Evolutionary conservation across 2,329 filamentous ascomycete genomes (phyloP).

Genomic region (Pseudogymnoascus sp.): DNA sequence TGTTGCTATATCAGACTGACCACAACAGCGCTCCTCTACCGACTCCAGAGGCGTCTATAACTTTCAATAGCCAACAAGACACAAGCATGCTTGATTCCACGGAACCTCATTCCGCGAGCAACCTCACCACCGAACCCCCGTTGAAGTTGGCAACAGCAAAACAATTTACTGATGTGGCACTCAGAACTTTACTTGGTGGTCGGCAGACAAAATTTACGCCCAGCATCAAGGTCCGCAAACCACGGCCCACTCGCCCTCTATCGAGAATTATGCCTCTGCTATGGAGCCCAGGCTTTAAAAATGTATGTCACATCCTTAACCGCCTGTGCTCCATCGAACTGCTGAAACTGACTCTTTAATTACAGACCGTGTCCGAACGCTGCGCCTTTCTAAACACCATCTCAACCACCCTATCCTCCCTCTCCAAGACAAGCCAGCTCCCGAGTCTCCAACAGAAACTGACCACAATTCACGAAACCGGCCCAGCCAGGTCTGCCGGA

Average conservation of each 20-base stretch:
- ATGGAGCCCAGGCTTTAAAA: slow-evolving; percentile 24
- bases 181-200: slow-evolving; percentile 16
- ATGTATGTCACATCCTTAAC: slow-evolving; percentile 15
- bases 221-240: slow-evolving; percentile 15
- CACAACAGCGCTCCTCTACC: slow-evolving; percentile 12
- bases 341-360: not conserved
- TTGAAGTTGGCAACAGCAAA: not conserved
- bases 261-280: slow-evolving; percentile 19
- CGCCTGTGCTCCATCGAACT: not conserved
- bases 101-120: not conserved
- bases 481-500: not conserved
- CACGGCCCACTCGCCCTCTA: slow-evolving; percentile 12
- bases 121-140: not conserved
- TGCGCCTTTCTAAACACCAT: slow-evolving; percentile 17
- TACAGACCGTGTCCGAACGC: slow-evolving; percentile 18
- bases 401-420: slow-evolving; percentile 12
- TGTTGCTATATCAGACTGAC: slow-evolving; percentile 16
- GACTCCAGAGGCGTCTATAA: not conserved
- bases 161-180: slow-evolving; percentile 12
- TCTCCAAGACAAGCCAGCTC: slow-evolving; percentile 19
- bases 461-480: not conserved
- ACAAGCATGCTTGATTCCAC: slow-evolving; percentile 5
- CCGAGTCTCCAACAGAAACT: slow-evolving; percentile 19
- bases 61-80: not conserved
- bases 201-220: not conserved